Base-by-base conservation (phyloP, 2,329 filamentous ascomycete species). In the Claviceps quebecensis region DNA sequence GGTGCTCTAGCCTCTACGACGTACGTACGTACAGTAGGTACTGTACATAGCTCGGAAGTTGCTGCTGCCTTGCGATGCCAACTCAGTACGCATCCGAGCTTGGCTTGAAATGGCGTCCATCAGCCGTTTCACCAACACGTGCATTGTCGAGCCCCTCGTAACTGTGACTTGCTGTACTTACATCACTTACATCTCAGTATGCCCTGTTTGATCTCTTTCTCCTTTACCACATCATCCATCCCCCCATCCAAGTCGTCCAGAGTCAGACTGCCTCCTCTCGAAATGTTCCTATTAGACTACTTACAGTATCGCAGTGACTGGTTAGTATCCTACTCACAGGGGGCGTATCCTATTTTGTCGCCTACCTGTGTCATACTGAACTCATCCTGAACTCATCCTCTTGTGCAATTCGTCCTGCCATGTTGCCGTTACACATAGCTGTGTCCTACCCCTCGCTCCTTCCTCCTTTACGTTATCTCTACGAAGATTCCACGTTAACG, bases 241-340 rank as follows among this genome's bases (percentile, higher is more conserved):
- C 13, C 22, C 13, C 17, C 23, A n/a, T 11, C n/a, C 19, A 26
- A 45, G 2, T 37, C 11, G 52, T 11, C 34, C 40, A 45, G 29
- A 44, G 23, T 19, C 51, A 23, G 44, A 40, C 36, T 47, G 14
- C 43, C n/a, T 34, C n/a, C 11, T 26, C 26, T 19, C 49, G 49
- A 47, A 47, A 72, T 71, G 67, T 65, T 69, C 36, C 69, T 72
- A 54, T 64, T 73, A 41, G 70, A 74, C 54, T 88, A 87, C 61
- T 73, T 87, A 58, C 78, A 84, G 60, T 85, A 89, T 65, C 76
- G 75, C 58, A 76, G 76, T 54, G 82, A 84, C 65, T 86, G 85
- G 86, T 88, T 47, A 50, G 59, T 56, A 23, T 17, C 5, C 16
- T 9, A 9, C 39, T 26, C 22, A 7, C 7, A 22, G 36, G 45